Evolutionary conservation across 1,284 basidiomycete species (phyloP), one percentile per base, ranked within the genome.

Genomic region (Stereum hirsutum): DNA sequence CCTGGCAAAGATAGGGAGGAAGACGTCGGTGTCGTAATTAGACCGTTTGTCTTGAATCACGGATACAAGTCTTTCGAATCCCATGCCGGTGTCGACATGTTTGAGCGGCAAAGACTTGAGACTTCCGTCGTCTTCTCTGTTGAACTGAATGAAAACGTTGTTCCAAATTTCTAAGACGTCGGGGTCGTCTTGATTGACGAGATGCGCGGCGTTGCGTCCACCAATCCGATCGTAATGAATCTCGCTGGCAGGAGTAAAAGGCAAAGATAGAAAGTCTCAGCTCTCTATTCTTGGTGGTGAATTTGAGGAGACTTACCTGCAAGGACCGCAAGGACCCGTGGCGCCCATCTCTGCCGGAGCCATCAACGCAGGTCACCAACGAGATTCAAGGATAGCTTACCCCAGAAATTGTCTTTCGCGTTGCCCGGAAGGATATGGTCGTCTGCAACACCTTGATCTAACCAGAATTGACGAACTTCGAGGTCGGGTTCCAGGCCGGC

Each of bases 341-440:
- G 92, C 84, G 49, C 95, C 95, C 95, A 99, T 99, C 65, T 99
- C 93, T 94, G 56, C 26, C 27, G 44, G 21, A 19, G 15, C 40
- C 43, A 35, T 49, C 38, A 27, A 35, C 35, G 14, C 39, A 38
- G 27, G 10, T 21, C 32, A 40, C 36, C 27, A 46, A 28, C 41
- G 17, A 15, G 11, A 14, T 21, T n/a, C 19, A 23, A 20, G 8
- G 46, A n/a, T 6, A 4, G 68, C 77, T 39, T 63, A 90, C 91
- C 94, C 95, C 95, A 99, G 62, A 99, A 99, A 68, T 99, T 99
- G 66, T 98, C 94, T 63, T 96, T 96, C 6, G 92, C 89, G 57
- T 90, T 90, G 41, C 93, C 93, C 11, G 93, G 90, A 44, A 99
- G 70, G 52, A 99, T 88, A 58, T 96, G 93, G 55, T 85, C 83